Conservation (phyloP, 1,284 basidiomycete species). For the Pseudozyma thailandica region DNA sequence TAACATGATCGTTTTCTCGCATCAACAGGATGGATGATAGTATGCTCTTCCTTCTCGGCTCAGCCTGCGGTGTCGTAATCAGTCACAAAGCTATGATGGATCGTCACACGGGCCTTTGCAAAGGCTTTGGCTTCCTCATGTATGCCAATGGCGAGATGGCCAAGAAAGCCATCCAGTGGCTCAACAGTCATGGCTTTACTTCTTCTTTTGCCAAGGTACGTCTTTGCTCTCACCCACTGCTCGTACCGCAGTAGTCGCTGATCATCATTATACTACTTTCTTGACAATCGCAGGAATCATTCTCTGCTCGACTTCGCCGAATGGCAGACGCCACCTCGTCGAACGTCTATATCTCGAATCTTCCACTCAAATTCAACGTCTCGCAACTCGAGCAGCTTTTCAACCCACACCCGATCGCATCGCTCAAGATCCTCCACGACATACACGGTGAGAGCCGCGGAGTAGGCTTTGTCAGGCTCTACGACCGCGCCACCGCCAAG, state of each 20-base stretch:
- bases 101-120: constrained; percentile 56
- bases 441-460: constrained; percentile 54
- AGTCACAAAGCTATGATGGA: constrained; percentile 65
- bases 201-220: constrained; percentile 56
- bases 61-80: constrained; percentile 56
- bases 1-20: neutral
- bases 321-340: constrained; percentile 53
- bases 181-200: constrained; percentile 47
- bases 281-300: constrained; percentile 40
- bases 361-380: constrained; percentile 40
- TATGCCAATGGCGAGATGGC: constrained; percentile 55
- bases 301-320: constrained; percentile 50
- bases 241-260: no score
- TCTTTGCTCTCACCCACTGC: no score
- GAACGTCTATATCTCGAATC: constrained; percentile 62
- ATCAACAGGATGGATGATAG: constrained; percentile 51
- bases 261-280: neutral
- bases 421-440: constrained; percentile 58
- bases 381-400: constrained; percentile 61
- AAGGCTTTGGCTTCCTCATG: constrained; percentile 62
- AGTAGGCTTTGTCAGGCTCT: constrained; percentile 57
- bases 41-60: constrained; percentile 49
- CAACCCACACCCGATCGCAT: constrained; percentile 52
- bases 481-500: constrained; percentile 49
- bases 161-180: constrained; percentile 44